Evolutionary conservation across 805 yeast genomes (phyloP).

Genomic region (Lipomyces anomalus): DNA sequence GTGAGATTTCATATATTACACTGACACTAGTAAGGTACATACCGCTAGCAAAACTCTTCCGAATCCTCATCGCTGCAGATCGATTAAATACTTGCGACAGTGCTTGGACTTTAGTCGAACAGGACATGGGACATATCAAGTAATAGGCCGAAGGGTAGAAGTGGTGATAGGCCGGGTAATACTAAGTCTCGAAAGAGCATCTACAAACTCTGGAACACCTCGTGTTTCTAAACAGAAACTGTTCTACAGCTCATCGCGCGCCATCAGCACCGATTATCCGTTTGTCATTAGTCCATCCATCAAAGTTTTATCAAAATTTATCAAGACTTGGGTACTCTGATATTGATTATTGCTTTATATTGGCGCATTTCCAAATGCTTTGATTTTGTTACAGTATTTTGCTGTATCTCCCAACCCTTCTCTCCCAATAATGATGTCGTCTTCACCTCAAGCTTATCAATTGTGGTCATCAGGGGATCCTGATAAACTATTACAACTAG

Average conservation of each 20-base stretch:
- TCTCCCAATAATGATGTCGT: background rate
- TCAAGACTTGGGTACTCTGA: too few species aligned
- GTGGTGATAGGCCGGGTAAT: background rate
- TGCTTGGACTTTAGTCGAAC: too few species aligned
- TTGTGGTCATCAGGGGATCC: constrained; percentile 28
- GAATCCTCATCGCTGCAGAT: constrained; percentile 27
- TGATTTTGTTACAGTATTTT: background rate
- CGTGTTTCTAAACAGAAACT: too few species aligned
- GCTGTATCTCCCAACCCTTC: background rate
- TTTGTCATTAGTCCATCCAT: too few species aligned
- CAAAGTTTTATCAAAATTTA: too few species aligned
- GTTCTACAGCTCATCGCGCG: too few species aligned
- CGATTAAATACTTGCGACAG: too few species aligned
- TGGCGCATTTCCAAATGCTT: too few species aligned
- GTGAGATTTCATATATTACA: background rate
- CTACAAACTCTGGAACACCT: too few species aligned
- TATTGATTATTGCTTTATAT: too few species aligned
- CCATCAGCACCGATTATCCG: too few species aligned
- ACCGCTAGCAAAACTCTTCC: constrained; percentile 26
- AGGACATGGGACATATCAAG: too few species aligned
- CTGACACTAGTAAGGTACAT: background rate
- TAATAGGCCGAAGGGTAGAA: background rate
- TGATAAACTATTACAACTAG: constrained; percentile 17
- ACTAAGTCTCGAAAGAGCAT: background rate
- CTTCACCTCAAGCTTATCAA: background rate